Evolutionary conservation across 2,329 filamentous ascomycete genomes (phyloP).

Genomic region (Xylariaceae sp.): DNA sequence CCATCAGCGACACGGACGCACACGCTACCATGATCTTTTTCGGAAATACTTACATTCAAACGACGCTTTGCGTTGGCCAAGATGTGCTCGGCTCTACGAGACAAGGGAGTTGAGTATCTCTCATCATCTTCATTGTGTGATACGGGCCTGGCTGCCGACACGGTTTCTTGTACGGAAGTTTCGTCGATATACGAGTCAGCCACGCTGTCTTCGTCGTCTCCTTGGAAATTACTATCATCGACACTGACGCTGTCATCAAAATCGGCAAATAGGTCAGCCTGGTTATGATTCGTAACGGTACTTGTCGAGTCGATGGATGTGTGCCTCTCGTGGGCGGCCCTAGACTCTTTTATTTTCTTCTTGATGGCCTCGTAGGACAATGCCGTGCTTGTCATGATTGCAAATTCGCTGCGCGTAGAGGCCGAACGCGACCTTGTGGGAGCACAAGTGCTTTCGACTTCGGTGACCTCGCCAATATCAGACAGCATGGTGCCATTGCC

Average conservation of each 20-base stretch:
- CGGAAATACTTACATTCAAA: slow-evolving; percentile 63
- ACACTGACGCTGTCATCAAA: slow-evolving; percentile 61
- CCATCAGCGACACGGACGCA: not conserved
- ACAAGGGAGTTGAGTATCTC: slow-evolving; percentile 69
- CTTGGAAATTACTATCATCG: slow-evolving; percentile 62
- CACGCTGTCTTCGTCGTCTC: slow-evolving; percentile 62
- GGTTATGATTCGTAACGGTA: slow-evolving; percentile 53
- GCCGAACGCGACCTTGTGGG: slow-evolving; percentile 35
- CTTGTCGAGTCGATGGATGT: slow-evolving; percentile 58
- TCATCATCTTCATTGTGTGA: slow-evolving; percentile 45
- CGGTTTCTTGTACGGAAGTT: slow-evolving; percentile 31
- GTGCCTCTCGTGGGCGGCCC: slow-evolving; percentile 45
- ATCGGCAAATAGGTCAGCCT: slow-evolving; percentile 50
- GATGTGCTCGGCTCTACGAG: slow-evolving; percentile 82
- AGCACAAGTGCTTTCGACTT: slow-evolving; percentile 47
- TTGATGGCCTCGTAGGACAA: slow-evolving; percentile 39
- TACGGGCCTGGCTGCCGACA: slow-evolving; percentile 21
- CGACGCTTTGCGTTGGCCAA: slow-evolving; percentile 88
- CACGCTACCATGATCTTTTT: not conserved
- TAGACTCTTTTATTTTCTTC: slow-evolving; percentile 36
- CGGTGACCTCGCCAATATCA: slow-evolving; percentile 57
- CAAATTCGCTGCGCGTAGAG: slow-evolving; percentile 30
- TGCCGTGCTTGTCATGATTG: slow-evolving; percentile 22
- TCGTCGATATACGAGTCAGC: slow-evolving; percentile 54
- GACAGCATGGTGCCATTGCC: slow-evolving; percentile 67